Base-by-base conservation (phyloP, 768 basidiomycete species). In the Auricularia heimuer region DNA sequence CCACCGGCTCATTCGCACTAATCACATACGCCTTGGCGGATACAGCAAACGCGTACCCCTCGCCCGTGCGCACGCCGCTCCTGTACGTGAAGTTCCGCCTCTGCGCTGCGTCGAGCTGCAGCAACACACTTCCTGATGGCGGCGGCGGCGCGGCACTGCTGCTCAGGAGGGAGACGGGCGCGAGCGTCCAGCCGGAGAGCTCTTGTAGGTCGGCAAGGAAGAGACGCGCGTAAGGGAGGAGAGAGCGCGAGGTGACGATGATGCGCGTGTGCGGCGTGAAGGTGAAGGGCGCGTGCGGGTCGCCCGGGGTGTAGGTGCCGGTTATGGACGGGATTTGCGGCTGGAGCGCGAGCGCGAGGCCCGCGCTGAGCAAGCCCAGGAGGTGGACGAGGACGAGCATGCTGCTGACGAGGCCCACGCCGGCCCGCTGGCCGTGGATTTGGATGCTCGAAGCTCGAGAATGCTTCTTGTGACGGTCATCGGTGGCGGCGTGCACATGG, bases 1-100 rank as follows among this genome's bases (percentile, higher is more conserved):
- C 80, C 21, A 77, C 72, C 3, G 74, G 33, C 29, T 70, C 74
- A 3, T 74, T 71, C 2, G 75, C 77, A 47, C 70, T 72, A 68
- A 80, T 77, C 1, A 71, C 67, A 61, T 74, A 75, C 1, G 73
- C 66, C 14, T 71, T 64, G 21, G 65, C 64, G 3, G 74, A 70
- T 45, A 80, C 69, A 7, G 67, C 47, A 54, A 80, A 75, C 54
- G 77, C 73, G 62, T 80, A 80, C 1, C 75, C 79, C 65, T 80
- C 79, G 2, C 67, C 73, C 0, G 79, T 78, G 2, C 74, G 37
- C 18, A 64, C 33, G 6, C 78, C 79, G 45, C 76, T 80, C 70
- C 75, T 78, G 33, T 77, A 72, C 0, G 68, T 72, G 64, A 75
- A 75, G 37, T 74, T 69, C 37, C 61, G 39, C 1, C 70, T 65